phyloP scores from a whole-genome alignment of 2,329 filamentous ascomycete species.

The Sarocladium strictum region DNA sequence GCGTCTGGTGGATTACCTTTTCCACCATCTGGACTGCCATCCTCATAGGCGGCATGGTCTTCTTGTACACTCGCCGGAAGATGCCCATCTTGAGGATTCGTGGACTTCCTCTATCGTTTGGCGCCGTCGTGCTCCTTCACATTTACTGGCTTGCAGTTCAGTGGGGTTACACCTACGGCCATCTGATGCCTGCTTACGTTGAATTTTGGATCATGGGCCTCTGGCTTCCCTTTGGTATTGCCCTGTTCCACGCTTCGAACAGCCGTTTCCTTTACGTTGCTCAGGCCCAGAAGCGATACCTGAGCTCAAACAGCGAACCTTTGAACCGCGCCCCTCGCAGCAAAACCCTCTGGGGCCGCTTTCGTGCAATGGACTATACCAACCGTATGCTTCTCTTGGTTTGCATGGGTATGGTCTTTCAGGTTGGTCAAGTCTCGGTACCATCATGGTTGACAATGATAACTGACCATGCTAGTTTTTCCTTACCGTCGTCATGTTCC shows the following conservation, averaged over 20 bases:
- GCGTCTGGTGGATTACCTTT: conserved; percentile 12
- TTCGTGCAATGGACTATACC: conserved; percentile 37
- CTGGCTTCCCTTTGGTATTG: conserved; percentile 58
- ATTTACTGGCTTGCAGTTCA: conserved; percentile 35
- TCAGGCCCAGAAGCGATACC: conserved; percentile 36
- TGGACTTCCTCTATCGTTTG: conserved; percentile 32
- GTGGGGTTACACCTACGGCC: conserved; percentile 29
- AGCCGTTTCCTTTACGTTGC: conserved; percentile 53
- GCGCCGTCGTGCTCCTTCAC: conserved; percentile 32
- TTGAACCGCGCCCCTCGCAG: conserved; percentile 3
- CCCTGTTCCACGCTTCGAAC: conserved; percentile 59
- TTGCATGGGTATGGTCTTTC: conserved; percentile 46
- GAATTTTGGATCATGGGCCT: conserved; percentile 63
- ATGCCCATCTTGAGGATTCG: conserved; percentile 32
- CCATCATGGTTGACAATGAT: not conserved
- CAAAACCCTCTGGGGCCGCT: conserved; percentile 28
- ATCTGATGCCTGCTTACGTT: conserved; percentile 37
- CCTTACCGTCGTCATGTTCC: conserved; percentile 53
- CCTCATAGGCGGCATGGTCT: conserved; percentile 27
- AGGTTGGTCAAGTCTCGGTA: conserved; percentile 35
- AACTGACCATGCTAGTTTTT: conserved; percentile 38
- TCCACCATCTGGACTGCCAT: conserved; percentile 11
- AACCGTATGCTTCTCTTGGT: conserved; percentile 45
- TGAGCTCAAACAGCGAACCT: conserved; percentile 8
- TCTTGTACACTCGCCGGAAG: conserved; percentile 28